Evolutionary conservation across 2,329 filamentous ascomycete genomes (phyloP).

Genomic region (Penicillium sp.): DNA sequence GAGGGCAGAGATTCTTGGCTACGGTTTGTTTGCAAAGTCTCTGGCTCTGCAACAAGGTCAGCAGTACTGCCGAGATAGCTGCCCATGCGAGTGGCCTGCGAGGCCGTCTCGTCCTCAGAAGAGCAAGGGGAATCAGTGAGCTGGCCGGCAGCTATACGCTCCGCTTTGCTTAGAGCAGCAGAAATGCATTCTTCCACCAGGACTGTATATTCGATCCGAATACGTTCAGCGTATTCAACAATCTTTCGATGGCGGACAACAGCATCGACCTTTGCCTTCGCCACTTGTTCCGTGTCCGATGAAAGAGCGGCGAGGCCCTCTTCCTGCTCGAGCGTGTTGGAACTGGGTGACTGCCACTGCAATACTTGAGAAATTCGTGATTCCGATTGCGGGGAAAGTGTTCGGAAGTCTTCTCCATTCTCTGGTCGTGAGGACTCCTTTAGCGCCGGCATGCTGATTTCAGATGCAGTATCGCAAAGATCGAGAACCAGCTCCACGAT

Average conservation of each 20-base stretch:
- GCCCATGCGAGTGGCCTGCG: conserved; percentile 33
- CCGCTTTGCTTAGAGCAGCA: conserved; percentile 83
- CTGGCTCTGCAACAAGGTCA: conserved; percentile 4
- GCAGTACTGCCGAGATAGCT: conserved; percentile 7
- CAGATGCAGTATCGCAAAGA: conserved; percentile 89
- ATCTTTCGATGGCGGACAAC: conserved; percentile 88
- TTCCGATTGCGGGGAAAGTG: conserved; percentile 93
- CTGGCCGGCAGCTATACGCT: conserved; percentile 77
- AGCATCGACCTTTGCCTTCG: conserved; percentile 85
- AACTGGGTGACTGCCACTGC: conserved; percentile 93
- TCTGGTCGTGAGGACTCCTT: conserved; percentile 66
- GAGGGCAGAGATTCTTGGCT: conserved; percentile 11
- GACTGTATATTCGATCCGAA: conserved; percentile 87
- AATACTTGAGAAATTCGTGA: conserved; percentile 88
- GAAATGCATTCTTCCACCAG: conserved; percentile 95
- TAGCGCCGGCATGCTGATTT: conserved; percentile 89
- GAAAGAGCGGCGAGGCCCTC: conserved; percentile 84
- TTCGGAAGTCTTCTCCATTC: conserved; percentile 71
- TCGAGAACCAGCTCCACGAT: conserved; percentile 94
- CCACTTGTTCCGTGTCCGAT: conserved; percentile 78
- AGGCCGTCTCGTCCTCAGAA: conserved; percentile 51
- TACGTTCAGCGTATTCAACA: conserved; percentile 92
- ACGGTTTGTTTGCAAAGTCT: conserved; percentile 4
- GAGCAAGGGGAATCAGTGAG: conserved; percentile 70
- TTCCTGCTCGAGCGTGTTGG: conserved; percentile 87